Percentiles rank a stretch among this genome's conserved stretches.
These are phyloP conservation scores for Volutella citrinella DNA, from an alignment of 2,329 filamentous ascomycete species.

Conservation along the genomic window DNA sequence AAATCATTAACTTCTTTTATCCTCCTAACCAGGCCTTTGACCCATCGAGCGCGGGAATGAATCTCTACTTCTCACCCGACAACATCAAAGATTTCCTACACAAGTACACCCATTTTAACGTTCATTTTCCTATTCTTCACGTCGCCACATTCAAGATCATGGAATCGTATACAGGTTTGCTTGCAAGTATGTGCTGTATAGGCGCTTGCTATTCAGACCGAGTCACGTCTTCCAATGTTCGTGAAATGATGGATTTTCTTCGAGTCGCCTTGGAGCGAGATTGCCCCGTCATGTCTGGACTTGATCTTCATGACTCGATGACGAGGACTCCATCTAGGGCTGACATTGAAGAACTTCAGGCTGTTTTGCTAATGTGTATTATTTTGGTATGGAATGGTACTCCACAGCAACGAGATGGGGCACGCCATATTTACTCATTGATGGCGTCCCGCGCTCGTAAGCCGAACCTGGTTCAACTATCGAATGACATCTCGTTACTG, in stretches of 20 bases:
- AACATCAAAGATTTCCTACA: conserved; percentile 70
- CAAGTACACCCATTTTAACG: conserved; percentile 69
- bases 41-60: conserved; percentile 54
- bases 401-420: conserved; percentile 60
- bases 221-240: conserved; percentile 57
- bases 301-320: conserved; percentile 16
- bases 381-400: conserved; percentile 70
- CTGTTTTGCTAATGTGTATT: conserved; percentile 59
- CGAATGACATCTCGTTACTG: conserved; percentile 45
- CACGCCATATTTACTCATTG: conserved; percentile 55
- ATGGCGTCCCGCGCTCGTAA: conserved; percentile 57
- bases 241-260: conserved; percentile 65
- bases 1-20: conserved; percentile 56
- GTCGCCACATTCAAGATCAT: conserved; percentile 67
- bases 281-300: conserved; percentile 41
- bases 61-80: conserved; percentile 62
- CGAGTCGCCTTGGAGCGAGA: conserved; percentile 57
- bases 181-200: conserved; percentile 68
- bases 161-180: conserved; percentile 63
- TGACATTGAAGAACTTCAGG: conserved; percentile 66
- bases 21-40: conserved; percentile 44
- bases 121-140: conserved; percentile 71
- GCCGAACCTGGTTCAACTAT: conserved; percentile 54
- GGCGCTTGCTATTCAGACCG: conserved; percentile 72
- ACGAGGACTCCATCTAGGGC: conserved; percentile 27